Evolutionary conservation across 768 basidiomycete species (phyloP).

Genomic region (Filobasidium wieringae): DNA sequence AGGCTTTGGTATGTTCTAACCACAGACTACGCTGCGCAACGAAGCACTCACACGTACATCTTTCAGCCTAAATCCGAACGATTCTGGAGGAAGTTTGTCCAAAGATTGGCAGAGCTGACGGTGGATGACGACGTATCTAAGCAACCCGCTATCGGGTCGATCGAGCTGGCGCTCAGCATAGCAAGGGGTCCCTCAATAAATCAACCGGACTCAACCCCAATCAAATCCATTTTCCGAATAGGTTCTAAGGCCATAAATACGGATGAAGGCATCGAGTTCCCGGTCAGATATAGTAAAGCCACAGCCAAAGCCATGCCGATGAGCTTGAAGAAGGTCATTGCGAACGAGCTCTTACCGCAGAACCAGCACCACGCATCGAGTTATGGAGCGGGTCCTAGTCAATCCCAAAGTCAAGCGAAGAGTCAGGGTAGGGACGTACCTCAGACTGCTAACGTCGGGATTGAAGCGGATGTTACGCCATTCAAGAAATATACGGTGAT

Average conservation of each 20-base stretch:
- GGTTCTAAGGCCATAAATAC: slow-evolving; percentile 59
- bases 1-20: slow-evolving; percentile 43
- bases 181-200: slow-evolving; percentile 42
- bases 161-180: slow-evolving; percentile 54
- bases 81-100: slow-evolving; percentile 48
- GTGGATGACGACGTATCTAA: slow-evolving; percentile 19
- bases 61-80: slow-evolving; percentile 62
- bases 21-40: background rate
- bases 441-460: slow-evolving; percentile 8
- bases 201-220: slow-evolving; percentile 54
- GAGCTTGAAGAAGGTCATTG: slow-evolving; percentile 55
- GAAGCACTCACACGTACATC: no score
- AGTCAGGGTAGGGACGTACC: background rate
- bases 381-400: slow-evolving; percentile 6
- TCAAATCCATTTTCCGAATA: slow-evolving; percentile 57
- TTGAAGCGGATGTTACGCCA: slow-evolving; percentile 34
- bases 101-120: slow-evolving; percentile 21
- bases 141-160: slow-evolving; percentile 36
- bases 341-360: slow-evolving; percentile 27
- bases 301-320: slow-evolving; percentile 60
- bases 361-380: slow-evolving; percentile 13
- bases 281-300: slow-evolving; percentile 65
- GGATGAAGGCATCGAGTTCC: slow-evolving; percentile 63
- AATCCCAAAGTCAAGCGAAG: slow-evolving; percentile 8
- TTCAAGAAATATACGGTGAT: slow-evolving; percentile 7